Base-by-base conservation (phyloP, 2,329 filamentous ascomycete species). In the Neodidymelliopsis sp. region DNA sequence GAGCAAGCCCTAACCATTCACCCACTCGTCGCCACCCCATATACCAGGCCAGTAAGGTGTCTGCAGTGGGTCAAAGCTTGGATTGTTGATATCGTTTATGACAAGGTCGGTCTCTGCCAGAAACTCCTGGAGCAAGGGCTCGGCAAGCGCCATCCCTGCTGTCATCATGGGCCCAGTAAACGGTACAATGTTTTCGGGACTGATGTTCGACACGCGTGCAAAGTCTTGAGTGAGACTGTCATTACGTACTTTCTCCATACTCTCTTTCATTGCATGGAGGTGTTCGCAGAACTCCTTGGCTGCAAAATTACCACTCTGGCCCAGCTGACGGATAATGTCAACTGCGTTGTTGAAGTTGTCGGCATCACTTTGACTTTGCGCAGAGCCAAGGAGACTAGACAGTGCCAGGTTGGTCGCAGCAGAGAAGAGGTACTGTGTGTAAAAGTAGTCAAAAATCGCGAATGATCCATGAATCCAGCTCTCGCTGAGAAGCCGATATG, bases 401-500 rank as follows among this genome's bases (percentile, higher is more conserved):
- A 78, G 67, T 0, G 75, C 76, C 2, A 80, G 69, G 4, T 79
- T 70, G 0, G 73, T 77, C 2, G 75, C 69, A 0, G 76, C 71
- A 0, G 77, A 76, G 58, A 80, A 80, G 19, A 80, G 72, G 29
- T 78, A 79, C 35, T 79, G 76, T 0, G 74, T 74, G 57, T 75
- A 71, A 35, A 76, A 76, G 59, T 78, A 79, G 49, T 79, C 78
- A 34, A 80, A 78, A 0, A 73, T 78, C 0, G 72, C 65, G 43
- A 79, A 78, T 0, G 76, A 74, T 0, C 78, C 78, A 23, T 77
- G 72, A 2, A 79, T 73, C 78, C 78, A 80, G 10, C 70, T 71
- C 5, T 77, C 70, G 2, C 72, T 75, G 0, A 80, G 61, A 0
- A 80, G 61, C 0, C 69, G 69, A 33, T 72, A 72, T 0, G 77